These are phyloP conservation scores for Chamaecrista fasciculata DNA, from an alignment of 306 rosid species.

Conservation along the genomic window DNA sequence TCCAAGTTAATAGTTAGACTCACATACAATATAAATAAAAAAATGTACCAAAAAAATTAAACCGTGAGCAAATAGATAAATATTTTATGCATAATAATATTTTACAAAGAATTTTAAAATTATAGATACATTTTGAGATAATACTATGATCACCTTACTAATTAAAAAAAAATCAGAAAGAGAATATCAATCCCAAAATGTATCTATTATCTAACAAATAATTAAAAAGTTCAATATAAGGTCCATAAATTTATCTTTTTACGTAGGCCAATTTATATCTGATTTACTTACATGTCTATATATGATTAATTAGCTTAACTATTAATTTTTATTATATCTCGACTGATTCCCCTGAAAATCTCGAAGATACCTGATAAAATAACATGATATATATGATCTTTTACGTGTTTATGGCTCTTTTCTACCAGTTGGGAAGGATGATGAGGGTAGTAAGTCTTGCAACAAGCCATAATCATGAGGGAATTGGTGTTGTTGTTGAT, in stretches of 20 bases:
- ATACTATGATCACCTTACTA: background rate
- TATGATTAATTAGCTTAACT: no score
- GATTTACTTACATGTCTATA: background rate
- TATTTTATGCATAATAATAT: no score
- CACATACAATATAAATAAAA: no score
- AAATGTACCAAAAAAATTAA: no score
- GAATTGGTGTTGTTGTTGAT: slow-evolving; percentile 26
- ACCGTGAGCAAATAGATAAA: no score
- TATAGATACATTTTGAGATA: background rate
- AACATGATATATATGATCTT: background rate
- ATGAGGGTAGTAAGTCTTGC: slow-evolving; percentile 52
- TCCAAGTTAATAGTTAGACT: no score
- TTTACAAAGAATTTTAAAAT: no score
- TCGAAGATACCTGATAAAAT: background rate
- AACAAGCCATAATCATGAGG: slow-evolving; percentile 43
- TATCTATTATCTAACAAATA: background rate
- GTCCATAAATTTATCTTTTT: no score
- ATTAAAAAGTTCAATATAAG: background rate
- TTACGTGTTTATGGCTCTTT: slow-evolving; percentile 31
- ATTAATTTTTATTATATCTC: no score
- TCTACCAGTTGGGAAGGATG: slow-evolving; percentile 27
- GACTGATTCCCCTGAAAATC: no score
- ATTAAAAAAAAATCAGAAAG: background rate
- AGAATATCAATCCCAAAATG: background rate
- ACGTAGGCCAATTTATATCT: no score